Conservation (phyloP, 495 filamentous ascomycete genomes). For the Neurospora sublineolata region DNA sequence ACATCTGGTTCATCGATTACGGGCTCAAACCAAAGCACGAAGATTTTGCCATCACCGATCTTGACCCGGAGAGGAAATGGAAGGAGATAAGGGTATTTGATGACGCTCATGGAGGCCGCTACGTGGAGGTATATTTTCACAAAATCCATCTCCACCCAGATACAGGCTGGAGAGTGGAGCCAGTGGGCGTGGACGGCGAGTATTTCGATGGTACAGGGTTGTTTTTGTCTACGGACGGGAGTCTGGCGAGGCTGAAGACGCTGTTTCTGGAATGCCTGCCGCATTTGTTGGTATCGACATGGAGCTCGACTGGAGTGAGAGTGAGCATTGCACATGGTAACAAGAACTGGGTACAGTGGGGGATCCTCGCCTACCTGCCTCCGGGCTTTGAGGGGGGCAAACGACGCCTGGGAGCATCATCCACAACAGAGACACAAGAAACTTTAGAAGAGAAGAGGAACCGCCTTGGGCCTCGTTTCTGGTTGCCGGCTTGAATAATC, state of each 20-base stretch:
- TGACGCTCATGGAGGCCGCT: not conserved
- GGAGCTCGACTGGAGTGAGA: too few relatives aligned
- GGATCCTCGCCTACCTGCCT: not conserved
- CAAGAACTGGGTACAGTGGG: not conserved
- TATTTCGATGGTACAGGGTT: not conserved
- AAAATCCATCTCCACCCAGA: not conserved
- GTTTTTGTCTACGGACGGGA: not conserved
- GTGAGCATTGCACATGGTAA: not conserved
- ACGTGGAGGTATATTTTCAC: not conserved
- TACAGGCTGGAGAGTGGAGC: not conserved
- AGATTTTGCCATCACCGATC: not conserved
- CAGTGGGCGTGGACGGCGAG: too few relatives aligned
- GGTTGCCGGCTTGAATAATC: not conserved
- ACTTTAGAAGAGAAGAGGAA: not conserved
- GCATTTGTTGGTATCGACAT: too few relatives aligned
- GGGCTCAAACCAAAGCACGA: not conserved
- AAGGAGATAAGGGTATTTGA: not conserved
- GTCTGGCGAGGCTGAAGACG: not conserved
- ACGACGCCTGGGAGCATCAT: rapidly evolving
- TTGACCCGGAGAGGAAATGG: not conserved
- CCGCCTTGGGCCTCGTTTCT: not conserved
- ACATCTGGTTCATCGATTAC: not conserved
- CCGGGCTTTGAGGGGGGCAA: not conserved
- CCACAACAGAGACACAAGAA: not conserved
- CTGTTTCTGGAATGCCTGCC: not conserved